Evolutionary conservation across 805 yeast genomes (phyloP).

Genomic region (Suhomyces canberraensis): DNA sequence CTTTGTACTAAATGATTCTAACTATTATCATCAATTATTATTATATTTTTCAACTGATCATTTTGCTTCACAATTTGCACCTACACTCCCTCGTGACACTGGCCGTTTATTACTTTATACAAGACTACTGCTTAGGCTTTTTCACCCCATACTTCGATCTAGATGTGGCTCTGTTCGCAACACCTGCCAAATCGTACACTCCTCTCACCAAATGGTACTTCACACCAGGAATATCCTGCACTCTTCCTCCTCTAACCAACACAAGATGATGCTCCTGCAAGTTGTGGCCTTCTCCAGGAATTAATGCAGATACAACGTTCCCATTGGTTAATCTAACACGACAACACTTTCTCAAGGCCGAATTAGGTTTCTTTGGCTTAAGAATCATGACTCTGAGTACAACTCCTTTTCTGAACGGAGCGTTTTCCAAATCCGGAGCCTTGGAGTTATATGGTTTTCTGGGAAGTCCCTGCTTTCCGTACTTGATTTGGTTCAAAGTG

Average conservation of each 20-base stretch:
- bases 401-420: conserved; percentile 91
- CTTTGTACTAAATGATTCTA: no score
- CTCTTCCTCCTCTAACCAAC: conserved; percentile 95
- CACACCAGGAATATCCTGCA: conserved; percentile 97
- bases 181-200: conserved; percentile 88
- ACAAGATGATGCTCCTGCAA: conserved; percentile 98
- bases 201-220: conserved; percentile 94
- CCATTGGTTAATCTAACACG: conserved; percentile 93
- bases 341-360: conserved; percentile 95
- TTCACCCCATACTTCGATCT: conserved; percentile 94
- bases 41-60: no score
- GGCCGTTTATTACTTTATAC: no score
- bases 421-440: conserved; percentile 78
- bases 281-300: conserved; percentile 98
- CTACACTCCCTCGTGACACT: no score
- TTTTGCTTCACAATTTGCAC: no score
- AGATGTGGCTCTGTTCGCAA: conserved; percentile 84
- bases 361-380: conserved; percentile 97
- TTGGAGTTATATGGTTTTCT: conserved; percentile 50
- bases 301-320: conserved; percentile 82
- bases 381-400: conserved; percentile 90
- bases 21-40: no score
- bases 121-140: conserved; percentile 50
- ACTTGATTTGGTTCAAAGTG: conserved; percentile 72
- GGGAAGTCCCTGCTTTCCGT: conserved; percentile 54